These are phyloP conservation scores for Russula olivacea DNA, from an alignment of 768 basidiomycete genomes.

Conservation along the genomic window DNA sequence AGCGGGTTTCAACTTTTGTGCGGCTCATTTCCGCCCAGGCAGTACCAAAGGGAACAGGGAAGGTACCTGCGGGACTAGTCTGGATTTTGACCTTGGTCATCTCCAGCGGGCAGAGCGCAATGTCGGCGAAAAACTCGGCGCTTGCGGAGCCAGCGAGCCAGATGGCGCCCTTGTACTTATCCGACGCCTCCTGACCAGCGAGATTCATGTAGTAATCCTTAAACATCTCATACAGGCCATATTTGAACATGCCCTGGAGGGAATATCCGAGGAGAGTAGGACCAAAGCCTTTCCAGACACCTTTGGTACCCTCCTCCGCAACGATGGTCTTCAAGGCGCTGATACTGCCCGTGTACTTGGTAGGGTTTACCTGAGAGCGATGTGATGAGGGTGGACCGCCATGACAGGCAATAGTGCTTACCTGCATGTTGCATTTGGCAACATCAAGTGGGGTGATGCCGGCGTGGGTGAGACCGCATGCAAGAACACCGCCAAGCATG, in stretches of 20 bases:
- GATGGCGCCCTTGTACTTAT: slow-evolving; percentile 82
- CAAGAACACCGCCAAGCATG: slow-evolving; percentile 82
- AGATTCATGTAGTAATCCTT: slow-evolving; percentile 89
- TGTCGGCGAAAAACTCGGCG: slow-evolving; percentile 92
- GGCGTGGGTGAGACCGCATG: slow-evolving; percentile 85
- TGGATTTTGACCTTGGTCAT: slow-evolving; percentile 93
- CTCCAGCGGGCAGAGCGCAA: slow-evolving; percentile 92
- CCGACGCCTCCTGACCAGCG: slow-evolving; percentile 73
- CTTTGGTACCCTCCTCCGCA: slow-evolving; percentile 74
- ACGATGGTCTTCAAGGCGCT: slow-evolving; percentile 58
- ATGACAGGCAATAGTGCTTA: slow-evolving; percentile 28
- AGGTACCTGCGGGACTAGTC: slow-evolving; percentile 66
- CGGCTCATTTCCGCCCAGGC: slow-evolving; percentile 66
- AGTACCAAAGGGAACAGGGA: slow-evolving; percentile 69
- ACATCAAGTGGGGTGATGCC: slow-evolving; percentile 85
- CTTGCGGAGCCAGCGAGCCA: slow-evolving; percentile 94
- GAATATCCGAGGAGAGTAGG: slow-evolving; percentile 93
- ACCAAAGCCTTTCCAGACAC: slow-evolving; percentile 92
- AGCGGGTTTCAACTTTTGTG: slow-evolving; percentile 66
- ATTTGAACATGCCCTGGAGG: slow-evolving; percentile 97
- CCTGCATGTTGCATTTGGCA: slow-evolving; percentile 92
- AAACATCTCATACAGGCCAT: slow-evolving; percentile 96
- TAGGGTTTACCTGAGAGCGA: slow-evolving; percentile 57
- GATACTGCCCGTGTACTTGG: slow-evolving; percentile 65
- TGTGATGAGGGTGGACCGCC: not conserved